Evolutionary conservation across 2,329 filamentous ascomycete species (phyloP).

Genomic region (Tolypocladium sp.): DNA sequence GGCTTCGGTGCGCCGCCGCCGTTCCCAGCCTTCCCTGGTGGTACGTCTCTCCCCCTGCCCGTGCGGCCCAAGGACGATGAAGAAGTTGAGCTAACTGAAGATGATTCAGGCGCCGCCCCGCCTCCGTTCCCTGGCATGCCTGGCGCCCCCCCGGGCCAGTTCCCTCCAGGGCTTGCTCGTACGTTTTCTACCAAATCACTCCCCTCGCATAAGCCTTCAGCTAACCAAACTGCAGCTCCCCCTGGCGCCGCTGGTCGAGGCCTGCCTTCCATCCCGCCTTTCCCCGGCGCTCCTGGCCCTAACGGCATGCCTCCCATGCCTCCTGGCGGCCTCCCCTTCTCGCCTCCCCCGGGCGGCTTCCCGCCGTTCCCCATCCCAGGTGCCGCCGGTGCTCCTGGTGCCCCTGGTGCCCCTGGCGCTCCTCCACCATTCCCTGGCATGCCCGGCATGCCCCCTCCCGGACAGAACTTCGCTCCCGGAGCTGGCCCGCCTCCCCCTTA

Average conservation of each 20-base stretch:
- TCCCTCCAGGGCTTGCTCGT: conserved; percentile 41
- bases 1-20: conserved; percentile 42
- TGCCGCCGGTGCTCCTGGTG: conserved; percentile 14
- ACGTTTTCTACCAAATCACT: conserved; percentile 21
- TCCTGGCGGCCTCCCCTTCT: conserved; percentile 26
- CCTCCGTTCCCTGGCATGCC: conserved; percentile 50
- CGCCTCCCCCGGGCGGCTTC: conserved; percentile 25
- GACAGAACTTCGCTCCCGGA: conserved; percentile 33
- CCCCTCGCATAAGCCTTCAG: not conserved
- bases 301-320: conserved; percentile 39
- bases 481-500: conserved; percentile 23
- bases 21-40: conserved; percentile 46
- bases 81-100: not conserved
- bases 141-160: conserved; percentile 27
- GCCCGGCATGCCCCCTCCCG: conserved; percentile 28
- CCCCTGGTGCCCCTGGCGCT: conserved; percentile 15
- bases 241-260: conserved; percentile 35
- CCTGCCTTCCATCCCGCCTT: conserved; percentile 32
- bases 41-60: conserved; percentile 20
- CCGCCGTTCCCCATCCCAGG: conserved; percentile 30
- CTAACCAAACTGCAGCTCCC: not conserved
- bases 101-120: conserved; percentile 28
- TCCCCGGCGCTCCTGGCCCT: conserved; percentile 37
- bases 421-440: conserved; percentile 22
- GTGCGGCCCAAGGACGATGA: not conserved